Evolutionary conservation across 2,329 filamentous ascomycete genomes (phyloP), one percentile per base, ranked within the genome.

Genomic region (Pseudomassariella vexata): DNA sequence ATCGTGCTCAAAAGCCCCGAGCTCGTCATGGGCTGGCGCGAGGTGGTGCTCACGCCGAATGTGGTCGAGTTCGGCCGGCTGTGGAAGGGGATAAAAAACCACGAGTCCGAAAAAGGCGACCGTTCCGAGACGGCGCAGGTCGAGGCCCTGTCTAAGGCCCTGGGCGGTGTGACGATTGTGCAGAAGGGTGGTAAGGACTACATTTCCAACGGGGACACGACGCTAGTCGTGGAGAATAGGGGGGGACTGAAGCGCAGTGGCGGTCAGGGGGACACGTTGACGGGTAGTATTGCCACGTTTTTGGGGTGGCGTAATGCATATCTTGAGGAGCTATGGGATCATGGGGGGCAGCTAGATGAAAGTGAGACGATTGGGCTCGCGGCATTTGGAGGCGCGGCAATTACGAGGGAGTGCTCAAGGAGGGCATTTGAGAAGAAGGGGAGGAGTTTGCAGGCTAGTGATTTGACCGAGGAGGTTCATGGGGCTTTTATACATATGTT

Each of bases 251-350:
- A 98, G 74, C 72, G 92, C 43, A 90, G 85, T 36, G 92, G 90
- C 28, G 92, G 92, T 0, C 92, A 98, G 62, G 92, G 92, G 2
- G 92, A 98, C 61, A 96, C 92, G 4, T 65, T 98, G 44, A 96
- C 92, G 0, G 92, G 92, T 2, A 80, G 80, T 20, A 65, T 98
- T 43, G 92, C 85, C 2, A 96, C 92, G 4, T 78, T 98, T 45
- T 60, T 96, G 42, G 89, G 78, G 2, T 98, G 90, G 80, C 73
- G 90, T 39, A 81, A 80, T 55, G 87, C 87, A 15, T 98, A 98
- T 57, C 67, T 87, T 33, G 85, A 95, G 36, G 70, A 71, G 18
- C 59, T 95, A 4, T 96, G 90, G 90, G 79, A 76, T 7, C 69
- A 76, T 38, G 59, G 66, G 11, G 60, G 63, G 6, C 62, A 66